Conservation (phyloP, 1,284 basidiomycete species). For the Peniophora sp. region DNA sequence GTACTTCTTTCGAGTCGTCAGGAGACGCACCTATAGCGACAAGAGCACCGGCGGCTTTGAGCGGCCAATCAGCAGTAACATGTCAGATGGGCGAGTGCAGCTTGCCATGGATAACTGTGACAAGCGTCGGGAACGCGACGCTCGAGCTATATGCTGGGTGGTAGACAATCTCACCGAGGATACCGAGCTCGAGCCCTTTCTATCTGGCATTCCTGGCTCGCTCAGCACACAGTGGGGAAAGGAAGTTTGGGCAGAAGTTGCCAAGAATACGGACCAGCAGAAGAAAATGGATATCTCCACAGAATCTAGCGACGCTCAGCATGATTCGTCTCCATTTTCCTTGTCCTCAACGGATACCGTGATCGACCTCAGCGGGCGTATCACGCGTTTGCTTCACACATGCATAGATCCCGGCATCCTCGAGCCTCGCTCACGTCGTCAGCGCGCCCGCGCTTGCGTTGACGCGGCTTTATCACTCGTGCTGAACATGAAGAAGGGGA, state of each 20-base stretch:
- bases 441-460: constrained; percentile 1
- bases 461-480: neutral
- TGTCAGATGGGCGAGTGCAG: constrained; percentile 9
- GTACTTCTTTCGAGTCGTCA: constrained; percentile 5
- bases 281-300: neutral
- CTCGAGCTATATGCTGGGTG: constrained; percentile 8
- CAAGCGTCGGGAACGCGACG: constrained; percentile 6
- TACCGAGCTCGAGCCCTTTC: constrained; percentile 9
- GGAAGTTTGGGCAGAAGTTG: constrained; percentile 6
- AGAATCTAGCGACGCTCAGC: neutral
- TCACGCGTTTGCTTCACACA: constrained; percentile 7
- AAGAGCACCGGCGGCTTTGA: neutral
- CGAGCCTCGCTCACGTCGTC: neutral
- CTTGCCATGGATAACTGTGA: constrained; percentile 7
- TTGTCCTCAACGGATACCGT: neutral
- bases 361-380: constrained; percentile 6
- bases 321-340: neutral
- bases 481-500: neutral
- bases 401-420: constrained; percentile 7
- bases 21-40: constrained; percentile 2
- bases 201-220: constrained; percentile 8
- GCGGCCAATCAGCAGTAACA: constrained; percentile 5
- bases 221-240: constrained; percentile 8
- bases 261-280: neutral
- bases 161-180: constrained; percentile 10